A percentile compares a stretch with the other conserved stretches of the same genome.
These are phyloP conservation scores for Populus alba DNA, from an alignment of 345 rosid species.

Conservation along the genomic window DNA sequence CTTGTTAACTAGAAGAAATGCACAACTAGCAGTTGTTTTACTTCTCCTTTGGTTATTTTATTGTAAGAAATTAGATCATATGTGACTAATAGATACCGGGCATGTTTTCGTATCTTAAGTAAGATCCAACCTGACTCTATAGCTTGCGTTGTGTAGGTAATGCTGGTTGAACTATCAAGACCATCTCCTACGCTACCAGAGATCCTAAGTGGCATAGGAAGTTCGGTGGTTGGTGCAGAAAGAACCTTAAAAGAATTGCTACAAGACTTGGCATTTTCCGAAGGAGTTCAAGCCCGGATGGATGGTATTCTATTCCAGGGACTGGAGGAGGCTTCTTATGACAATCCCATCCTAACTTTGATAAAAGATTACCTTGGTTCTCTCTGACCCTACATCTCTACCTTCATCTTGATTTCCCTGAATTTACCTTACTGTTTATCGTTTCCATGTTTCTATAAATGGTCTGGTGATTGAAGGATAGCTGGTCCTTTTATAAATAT, in stretches of 20 bases:
- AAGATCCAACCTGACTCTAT: not conserved
- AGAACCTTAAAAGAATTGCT: constrained; percentile 54
- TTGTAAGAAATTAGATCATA: no score
- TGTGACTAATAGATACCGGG: no score
- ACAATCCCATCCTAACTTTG: constrained; percentile 52
- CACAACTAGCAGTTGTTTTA: no score
- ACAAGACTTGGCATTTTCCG: constrained; percentile 49
- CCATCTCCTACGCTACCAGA: constrained; percentile 73
- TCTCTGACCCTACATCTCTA: constrained; percentile 30
- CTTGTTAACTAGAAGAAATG: no score
- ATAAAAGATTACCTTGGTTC: constrained; percentile 74
- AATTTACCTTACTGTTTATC: not conserved
- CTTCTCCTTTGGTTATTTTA: no score
- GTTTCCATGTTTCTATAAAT: not conserved
- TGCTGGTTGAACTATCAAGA: constrained; percentile 74
- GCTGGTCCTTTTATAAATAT: no score
- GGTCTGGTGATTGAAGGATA: not conserved
- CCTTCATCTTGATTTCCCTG: no score
- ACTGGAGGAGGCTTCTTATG: constrained; percentile 50
- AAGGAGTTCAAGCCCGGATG: constrained; percentile 86
- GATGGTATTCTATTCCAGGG: constrained; percentile 80
- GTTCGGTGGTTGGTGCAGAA: constrained; percentile 68
- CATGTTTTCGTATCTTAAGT: not conserved
- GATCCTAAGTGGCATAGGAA: constrained; percentile 66
- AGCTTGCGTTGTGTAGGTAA: constrained; percentile 48